These are phyloP conservation scores for Senna siamea DNA, from an alignment of 306 rosid genomes.

Conservation along the genomic window DNA sequence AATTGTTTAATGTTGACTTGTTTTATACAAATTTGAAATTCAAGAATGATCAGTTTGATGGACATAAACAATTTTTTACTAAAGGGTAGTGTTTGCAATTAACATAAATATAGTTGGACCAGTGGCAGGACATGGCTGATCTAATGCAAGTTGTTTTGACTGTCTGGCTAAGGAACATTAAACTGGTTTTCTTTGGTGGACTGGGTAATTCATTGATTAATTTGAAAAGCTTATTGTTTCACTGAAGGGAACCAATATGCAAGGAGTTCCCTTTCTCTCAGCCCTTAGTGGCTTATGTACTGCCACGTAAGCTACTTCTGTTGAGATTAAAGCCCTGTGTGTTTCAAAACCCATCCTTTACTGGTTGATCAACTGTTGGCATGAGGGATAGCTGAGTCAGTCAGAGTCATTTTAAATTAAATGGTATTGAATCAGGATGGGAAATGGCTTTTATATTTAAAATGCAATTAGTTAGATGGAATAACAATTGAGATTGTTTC, in stretches of 20 bases:
- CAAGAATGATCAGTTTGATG: constrained; percentile 22
- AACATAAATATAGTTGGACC: background rate
- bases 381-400: constrained; percentile 11
- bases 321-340: background rate
- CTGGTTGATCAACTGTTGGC: constrained; percentile 8
- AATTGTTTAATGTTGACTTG: constrained; percentile 3
- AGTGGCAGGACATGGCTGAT: background rate
- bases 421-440: background rate
- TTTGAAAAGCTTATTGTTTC: background rate
- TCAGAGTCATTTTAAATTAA: background rate
- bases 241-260: background rate
- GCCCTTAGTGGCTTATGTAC: background rate
- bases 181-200: background rate
- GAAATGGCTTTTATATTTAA: constrained; percentile 22
- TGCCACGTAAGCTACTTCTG: background rate
- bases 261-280: background rate
- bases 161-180: background rate
- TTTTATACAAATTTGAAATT: constrained; percentile 19
- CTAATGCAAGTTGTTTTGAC: background rate
- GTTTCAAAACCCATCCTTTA: constrained; percentile 9
- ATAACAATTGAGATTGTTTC: constrained; percentile 35
- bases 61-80: constrained; percentile 1
- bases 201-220: background rate
- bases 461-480: constrained; percentile 17
- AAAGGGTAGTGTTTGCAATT: background rate